Evolutionary conservation across 2,329 filamentous ascomycete species (phyloP).

Genomic region (Fusarium napiforme): DNA sequence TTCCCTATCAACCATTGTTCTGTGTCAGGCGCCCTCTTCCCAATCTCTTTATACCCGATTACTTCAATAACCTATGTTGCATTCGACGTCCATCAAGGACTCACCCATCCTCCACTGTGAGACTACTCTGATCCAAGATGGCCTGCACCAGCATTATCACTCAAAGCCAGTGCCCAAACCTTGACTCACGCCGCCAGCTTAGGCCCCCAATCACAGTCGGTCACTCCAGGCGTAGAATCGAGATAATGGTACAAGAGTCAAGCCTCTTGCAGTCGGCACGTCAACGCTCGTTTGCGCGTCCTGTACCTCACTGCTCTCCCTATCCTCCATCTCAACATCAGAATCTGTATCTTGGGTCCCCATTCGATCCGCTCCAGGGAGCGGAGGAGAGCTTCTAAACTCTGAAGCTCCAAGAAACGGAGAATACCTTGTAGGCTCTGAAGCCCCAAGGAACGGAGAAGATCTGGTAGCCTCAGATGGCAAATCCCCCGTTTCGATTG

Average conservation of each 20-base stretch:
- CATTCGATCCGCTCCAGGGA: not conserved
- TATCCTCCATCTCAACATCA: not conserved
- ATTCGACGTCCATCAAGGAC: too few relatives aligned
- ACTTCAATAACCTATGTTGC: not conserved
- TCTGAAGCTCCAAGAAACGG: not conserved
- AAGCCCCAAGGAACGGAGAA: not conserved
- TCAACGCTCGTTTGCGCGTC: not conserved
- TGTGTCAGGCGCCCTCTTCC: not conserved
- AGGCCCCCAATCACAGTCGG: not conserved
- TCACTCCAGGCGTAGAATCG: not conserved
- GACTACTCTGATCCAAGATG: too few relatives aligned
- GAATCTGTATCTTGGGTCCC: not conserved
- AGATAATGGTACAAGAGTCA: not conserved
- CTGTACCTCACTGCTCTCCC: not conserved
- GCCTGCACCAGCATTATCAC: not conserved
- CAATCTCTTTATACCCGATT: too few relatives aligned
- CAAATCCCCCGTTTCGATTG: not conserved
- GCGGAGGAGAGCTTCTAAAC: not conserved
- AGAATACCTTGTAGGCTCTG: too few relatives aligned
- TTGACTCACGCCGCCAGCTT: not conserved
- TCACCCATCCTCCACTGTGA: not conserved
- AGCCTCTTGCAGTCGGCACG: rapidly evolving
- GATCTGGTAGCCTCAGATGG: not conserved
- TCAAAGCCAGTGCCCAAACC: not conserved
- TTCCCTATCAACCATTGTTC: too few relatives aligned